A percentile compares a stretch with the other conserved stretches of the same genome.
Conservation (phyloP, 495 filamentous ascomycete genomes). For the Trichoderma asperelloides region DNA sequence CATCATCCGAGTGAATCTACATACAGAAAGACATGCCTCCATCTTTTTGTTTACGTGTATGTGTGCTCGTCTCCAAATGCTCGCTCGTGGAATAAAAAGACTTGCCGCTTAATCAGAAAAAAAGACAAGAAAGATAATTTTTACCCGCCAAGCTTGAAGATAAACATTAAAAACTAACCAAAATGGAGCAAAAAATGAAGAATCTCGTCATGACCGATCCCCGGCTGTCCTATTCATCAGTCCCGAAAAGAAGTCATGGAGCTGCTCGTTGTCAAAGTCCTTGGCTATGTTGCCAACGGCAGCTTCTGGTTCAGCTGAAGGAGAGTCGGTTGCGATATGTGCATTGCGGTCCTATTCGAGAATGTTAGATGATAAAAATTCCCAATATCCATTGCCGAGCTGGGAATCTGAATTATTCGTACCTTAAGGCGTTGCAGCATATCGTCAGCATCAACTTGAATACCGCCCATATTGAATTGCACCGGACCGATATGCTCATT, state of each 20-base stretch:
- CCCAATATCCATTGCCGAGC: neutral
- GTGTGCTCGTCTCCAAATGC: neutral
- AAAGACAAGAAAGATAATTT: neutral
- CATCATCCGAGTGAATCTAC: neutral
- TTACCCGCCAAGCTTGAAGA: neutral
- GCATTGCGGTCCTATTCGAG: slow-evolving; percentile 38
- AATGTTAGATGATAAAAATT: slow-evolving; percentile 9
- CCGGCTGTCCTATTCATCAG: slow-evolving; percentile 33
- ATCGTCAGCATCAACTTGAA: slow-evolving; percentile 93
- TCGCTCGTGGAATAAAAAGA: neutral
- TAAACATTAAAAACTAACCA: neutral
- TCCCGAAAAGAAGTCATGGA: slow-evolving; percentile 41
- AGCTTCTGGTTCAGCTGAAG: slow-evolving; percentile 21
- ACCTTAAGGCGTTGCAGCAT: slow-evolving; percentile 87
- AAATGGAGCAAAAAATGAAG: neutral
- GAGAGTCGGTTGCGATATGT: slow-evolving; percentile 26
- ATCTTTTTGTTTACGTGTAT: neutral
- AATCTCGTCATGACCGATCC: neutral
- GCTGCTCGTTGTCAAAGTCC: slow-evolving; percentile 37
- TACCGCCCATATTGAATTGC: slow-evolving; percentile 95
- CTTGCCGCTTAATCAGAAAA: neutral
- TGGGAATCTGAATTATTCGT: slow-evolving; percentile 17
- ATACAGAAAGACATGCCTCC: neutral
- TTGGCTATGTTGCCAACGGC: slow-evolving; percentile 23
- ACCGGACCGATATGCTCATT: slow-evolving; percentile 90